Conservation (phyloP, 2,329 filamentous ascomycete species). For the Ascomycota sp. region DNA sequence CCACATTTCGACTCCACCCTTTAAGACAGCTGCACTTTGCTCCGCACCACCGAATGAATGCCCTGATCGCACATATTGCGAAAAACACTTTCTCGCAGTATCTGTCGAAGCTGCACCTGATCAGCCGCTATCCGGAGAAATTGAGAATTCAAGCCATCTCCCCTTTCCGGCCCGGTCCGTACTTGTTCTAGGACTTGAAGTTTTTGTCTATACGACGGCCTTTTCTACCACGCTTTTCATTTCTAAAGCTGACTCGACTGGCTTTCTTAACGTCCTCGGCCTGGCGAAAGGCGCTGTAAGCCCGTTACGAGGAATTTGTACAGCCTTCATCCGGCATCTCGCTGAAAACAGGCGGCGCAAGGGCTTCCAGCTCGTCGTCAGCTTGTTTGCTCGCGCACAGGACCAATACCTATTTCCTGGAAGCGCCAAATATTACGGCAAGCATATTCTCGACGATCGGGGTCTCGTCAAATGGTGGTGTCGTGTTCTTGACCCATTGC, state of each 20-base stretch:
- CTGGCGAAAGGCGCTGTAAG: slow-evolving; percentile 42
- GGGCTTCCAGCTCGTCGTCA: slow-evolving; percentile 51
- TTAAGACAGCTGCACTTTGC: slow-evolving; percentile 52
- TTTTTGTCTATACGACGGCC: slow-evolving; percentile 66
- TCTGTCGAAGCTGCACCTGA: slow-evolving; percentile 16
- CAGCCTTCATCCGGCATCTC: slow-evolving; percentile 55
- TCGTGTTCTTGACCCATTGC: slow-evolving; percentile 55
- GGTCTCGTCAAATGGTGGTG: slow-evolving; percentile 94
- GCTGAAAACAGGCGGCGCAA: slow-evolving; percentile 41
- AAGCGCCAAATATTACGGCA: slow-evolving; percentile 61
- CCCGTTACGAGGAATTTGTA: slow-evolving; percentile 51
- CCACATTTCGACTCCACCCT: slow-evolving; percentile 72
- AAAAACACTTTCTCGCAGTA: slow-evolving; percentile 51
- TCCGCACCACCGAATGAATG: slow-evolving; percentile 49
- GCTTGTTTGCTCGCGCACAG: slow-evolving; percentile 78
- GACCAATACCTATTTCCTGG: slow-evolving; percentile 88
- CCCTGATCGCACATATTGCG: slow-evolving; percentile 60
- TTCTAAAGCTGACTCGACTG: slow-evolving; percentile 90
- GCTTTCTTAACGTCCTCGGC: slow-evolving; percentile 48
- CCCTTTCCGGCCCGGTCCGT: slow-evolving; percentile 22
- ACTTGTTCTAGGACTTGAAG: slow-evolving; percentile 63
- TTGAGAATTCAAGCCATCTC: not conserved
- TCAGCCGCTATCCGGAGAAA: not conserved
- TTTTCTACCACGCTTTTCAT: slow-evolving; percentile 75
- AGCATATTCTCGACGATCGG: slow-evolving; percentile 80